Conservation (phyloP, 2,329 filamentous ascomycete species). For the Exserohilum turcica region DNA sequence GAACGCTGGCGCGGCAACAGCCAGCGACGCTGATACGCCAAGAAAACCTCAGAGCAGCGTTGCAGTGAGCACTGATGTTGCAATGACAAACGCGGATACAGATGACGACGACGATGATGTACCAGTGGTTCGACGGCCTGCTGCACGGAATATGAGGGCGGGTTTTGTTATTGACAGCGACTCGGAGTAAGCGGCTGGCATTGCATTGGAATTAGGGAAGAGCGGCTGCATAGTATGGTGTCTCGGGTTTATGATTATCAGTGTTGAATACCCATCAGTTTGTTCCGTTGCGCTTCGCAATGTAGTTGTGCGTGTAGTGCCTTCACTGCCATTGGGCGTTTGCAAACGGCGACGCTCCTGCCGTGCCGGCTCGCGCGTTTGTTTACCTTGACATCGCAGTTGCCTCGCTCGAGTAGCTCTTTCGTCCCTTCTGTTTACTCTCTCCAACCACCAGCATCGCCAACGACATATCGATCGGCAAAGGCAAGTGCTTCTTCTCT, state of each 20-base stretch:
- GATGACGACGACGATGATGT: conserved; percentile 51
- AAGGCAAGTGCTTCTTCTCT: conserved; percentile 22
- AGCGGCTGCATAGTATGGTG: conserved; percentile 23
- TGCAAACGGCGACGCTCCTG: neutral
- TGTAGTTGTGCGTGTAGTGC: neutral
- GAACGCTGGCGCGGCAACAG: conserved; percentile 22
- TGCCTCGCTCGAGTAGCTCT: conserved; percentile 9
- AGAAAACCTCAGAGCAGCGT: conserved; percentile 4
- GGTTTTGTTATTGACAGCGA: conserved; percentile 55
- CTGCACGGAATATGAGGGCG: conserved; percentile 47
- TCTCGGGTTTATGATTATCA: conserved; percentile 17
- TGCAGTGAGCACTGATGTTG: conserved; percentile 23
- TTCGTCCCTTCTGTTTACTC: conserved; percentile 26
- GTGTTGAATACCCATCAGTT: conserved; percentile 30
- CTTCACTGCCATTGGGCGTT: neutral
- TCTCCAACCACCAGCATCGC: conserved; percentile 12
- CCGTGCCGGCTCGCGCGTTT: neutral
- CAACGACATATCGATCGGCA: conserved; percentile 10
- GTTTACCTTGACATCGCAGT: conserved; percentile 16
- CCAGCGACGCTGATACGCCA: conserved; percentile 22
- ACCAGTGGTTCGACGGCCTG: conserved; percentile 41
- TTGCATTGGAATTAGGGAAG: neutral
- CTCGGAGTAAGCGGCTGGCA: conserved; percentile 40
- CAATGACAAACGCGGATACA: conserved; percentile 36
- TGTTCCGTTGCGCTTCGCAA: neutral